Conservation (phyloP, 1,284 basidiomycete species). For the Ustilago shanxiensis region DNA sequence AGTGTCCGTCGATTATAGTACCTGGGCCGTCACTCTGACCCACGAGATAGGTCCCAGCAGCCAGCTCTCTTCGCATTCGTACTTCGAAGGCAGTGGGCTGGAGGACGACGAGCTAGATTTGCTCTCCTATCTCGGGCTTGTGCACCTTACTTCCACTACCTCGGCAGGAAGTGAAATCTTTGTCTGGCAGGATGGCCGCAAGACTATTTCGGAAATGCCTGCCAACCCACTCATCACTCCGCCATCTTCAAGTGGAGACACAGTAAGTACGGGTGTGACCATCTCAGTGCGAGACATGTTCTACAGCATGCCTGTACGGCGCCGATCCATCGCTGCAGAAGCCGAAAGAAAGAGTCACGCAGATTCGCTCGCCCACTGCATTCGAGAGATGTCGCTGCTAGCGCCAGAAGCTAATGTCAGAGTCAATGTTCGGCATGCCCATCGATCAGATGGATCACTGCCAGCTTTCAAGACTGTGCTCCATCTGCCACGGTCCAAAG, state of each 20-base stretch:
- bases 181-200: slow-evolving; percentile 20
- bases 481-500: slow-evolving; percentile 7
- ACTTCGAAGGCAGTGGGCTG: background rate
- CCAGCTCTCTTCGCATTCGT: slow-evolving; percentile 1
- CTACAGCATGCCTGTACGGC: slow-evolving; percentile 24
- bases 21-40: slow-evolving; percentile 24
- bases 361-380: slow-evolving; percentile 12
- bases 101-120: slow-evolving; percentile 1
- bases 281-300: slow-evolving; percentile 25
- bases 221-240: background rate
- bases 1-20: slow-evolving; percentile 23
- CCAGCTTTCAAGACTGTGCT: slow-evolving; percentile 14
- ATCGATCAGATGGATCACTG: background rate
- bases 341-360: slow-evolving; percentile 7
- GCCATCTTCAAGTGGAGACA: background rate
- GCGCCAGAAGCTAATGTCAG: slow-evolving; percentile 5
- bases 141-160: slow-evolving; percentile 13
- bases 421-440: slow-evolving; percentile 14
- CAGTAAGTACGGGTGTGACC: slow-evolving; percentile 6
- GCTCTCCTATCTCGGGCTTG: slow-evolving; percentile 26
- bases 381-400: slow-evolving; percentile 24
- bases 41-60: slow-evolving; percentile 14
- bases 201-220: background rate
- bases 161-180: background rate
- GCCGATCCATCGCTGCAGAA: slow-evolving; percentile 24